Evolutionary conservation across 208 protist genomes (phyloP).

Genomic region (Crithidia bombi): DNA sequence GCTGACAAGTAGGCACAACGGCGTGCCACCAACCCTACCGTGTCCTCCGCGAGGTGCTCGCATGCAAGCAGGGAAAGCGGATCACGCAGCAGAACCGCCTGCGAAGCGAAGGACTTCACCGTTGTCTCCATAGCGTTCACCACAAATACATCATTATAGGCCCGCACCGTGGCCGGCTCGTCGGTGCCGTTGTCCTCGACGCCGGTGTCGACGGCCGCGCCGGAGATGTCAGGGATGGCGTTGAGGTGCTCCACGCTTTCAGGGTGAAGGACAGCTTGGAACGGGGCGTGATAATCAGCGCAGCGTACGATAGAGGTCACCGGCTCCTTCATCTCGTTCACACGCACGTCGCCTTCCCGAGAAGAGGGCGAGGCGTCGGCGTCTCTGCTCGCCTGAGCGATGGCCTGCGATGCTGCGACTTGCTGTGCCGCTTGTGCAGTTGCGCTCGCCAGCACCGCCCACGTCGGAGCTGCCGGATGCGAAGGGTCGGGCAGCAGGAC

Average conservation of each 20-base stretch:
- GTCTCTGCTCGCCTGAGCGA: neutral
- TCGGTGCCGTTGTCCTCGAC: neutral
- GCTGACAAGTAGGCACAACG: constrained; percentile 25
- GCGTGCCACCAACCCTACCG: constrained; percentile 23
- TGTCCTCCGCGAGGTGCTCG: constrained; percentile 57
- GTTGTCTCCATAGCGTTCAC: neutral
- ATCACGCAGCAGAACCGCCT: constrained; percentile 58
- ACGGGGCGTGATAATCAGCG: constrained; percentile 44
- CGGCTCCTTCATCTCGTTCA: neutral
- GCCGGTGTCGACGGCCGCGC: constrained; percentile 1
- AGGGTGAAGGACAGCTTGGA: constrained; percentile 32
- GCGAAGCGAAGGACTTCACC: constrained; percentile 36
- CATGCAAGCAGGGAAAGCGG: constrained; percentile 48
- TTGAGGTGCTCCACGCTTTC: constrained; percentile 22
- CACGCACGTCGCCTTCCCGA: too few species aligned
- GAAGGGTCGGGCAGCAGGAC: constrained; percentile 35
- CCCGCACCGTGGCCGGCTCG: neutral
- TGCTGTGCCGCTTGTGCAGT: constrained; percentile 27
- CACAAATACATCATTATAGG: neutral
- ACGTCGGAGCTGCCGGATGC: constrained; percentile 8
- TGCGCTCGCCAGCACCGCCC: constrained; percentile 10
- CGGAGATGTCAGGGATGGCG: constrained; percentile 15
- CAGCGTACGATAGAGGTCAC: neutral
- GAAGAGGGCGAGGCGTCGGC: too few species aligned
- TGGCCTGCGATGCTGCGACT: constrained; percentile 5